A percentile compares a stretch with the other conserved stretches of the same genome.
phyloP scores from a whole-genome alignment of 495 filamentous ascomycete genomes.

The Emericellopsis terricola region DNA sequence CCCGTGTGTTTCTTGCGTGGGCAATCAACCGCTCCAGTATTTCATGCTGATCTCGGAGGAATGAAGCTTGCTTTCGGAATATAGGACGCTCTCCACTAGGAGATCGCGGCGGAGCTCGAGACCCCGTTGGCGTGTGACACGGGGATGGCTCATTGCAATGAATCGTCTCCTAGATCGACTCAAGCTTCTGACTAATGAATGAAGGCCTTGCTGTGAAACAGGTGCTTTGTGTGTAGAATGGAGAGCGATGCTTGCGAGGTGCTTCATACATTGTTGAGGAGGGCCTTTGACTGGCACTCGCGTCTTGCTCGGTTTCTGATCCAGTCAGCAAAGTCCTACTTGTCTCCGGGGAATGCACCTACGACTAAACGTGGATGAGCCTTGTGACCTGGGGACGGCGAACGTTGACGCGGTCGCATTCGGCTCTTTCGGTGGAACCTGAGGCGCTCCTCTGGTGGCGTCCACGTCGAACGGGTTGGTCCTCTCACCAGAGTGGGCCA shows the following conservation, averaged over 20 bases:
- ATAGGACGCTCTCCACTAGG: constrained; percentile 3
- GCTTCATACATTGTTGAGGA: constrained; percentile 21
- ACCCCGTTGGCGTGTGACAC: background rate
- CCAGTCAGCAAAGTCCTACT: too few relatives aligned
- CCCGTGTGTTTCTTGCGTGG: background rate
- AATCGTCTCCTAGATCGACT: background rate
- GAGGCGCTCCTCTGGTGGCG: background rate
- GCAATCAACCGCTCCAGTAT: constrained; percentile 10
- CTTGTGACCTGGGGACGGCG: too few relatives aligned
- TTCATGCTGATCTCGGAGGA: constrained; percentile 9
- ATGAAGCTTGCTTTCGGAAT: constrained; percentile 6
- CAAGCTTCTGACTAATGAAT: background rate
- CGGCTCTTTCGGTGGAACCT: constrained; percentile 10
- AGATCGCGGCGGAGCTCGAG: background rate
- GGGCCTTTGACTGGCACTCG: constrained; percentile 1
- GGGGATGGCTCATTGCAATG: background rate
- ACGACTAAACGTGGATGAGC: too few relatives aligned
- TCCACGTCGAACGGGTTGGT: constrained; percentile 30
- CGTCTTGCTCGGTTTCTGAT: constrained; percentile 4
- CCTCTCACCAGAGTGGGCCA: constrained; percentile 50
- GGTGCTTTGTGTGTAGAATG: background rate
- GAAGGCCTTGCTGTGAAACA: background rate
- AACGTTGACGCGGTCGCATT: constrained; percentile 9
- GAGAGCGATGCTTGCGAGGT: background rate
- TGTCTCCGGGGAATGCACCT: too few relatives aligned